Evolutionary conservation across 2,329 filamentous ascomycete genomes (phyloP).

Genomic region (Calonectria montana): DNA sequence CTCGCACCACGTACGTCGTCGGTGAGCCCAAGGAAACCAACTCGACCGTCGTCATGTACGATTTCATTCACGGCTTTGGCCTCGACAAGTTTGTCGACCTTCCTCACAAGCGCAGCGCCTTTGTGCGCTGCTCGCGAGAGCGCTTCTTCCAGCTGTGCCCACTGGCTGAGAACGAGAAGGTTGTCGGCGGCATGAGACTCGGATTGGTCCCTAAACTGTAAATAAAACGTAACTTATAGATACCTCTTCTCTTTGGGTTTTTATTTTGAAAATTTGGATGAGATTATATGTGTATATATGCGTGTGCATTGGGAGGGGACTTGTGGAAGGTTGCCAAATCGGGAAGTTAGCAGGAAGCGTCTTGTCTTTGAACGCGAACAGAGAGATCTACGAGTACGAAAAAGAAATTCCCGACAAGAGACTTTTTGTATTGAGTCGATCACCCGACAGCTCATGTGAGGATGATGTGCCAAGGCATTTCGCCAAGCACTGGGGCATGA

Average conservation of each 20-base stretch:
- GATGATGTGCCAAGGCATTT: background rate
- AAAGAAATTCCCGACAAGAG: background rate
- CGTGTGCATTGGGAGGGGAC: background rate
- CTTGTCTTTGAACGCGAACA: background rate
- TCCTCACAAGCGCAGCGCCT: slow-evolving; percentile 77
- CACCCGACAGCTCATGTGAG: background rate
- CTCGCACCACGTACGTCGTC: slow-evolving; percentile 66
- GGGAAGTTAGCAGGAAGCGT: background rate
- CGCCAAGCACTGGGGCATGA: background rate
- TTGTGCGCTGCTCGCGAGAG: slow-evolving; percentile 73
- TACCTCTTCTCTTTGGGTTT: slow-evolving; percentile 11
- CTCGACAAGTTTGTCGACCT: slow-evolving; percentile 79
- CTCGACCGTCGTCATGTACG: slow-evolving; percentile 77
- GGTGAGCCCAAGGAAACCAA: slow-evolving; percentile 81
- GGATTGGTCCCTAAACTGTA: slow-evolving; percentile 66
- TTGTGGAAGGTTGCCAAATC: background rate
- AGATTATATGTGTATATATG: background rate
- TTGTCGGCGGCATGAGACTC: slow-evolving; percentile 64
- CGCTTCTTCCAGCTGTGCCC: slow-evolving; percentile 77
- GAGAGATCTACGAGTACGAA: background rate
- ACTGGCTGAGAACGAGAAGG: slow-evolving; percentile 66
- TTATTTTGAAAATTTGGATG: slow-evolving; percentile 4
- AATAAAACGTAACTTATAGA: background rate
- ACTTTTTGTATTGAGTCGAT: background rate
- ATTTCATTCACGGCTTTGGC: slow-evolving; percentile 78